These are phyloP conservation scores for Psilocybe cyanescens DNA, from an alignment of 768 basidiomycete species.

Conservation along the genomic window DNA sequence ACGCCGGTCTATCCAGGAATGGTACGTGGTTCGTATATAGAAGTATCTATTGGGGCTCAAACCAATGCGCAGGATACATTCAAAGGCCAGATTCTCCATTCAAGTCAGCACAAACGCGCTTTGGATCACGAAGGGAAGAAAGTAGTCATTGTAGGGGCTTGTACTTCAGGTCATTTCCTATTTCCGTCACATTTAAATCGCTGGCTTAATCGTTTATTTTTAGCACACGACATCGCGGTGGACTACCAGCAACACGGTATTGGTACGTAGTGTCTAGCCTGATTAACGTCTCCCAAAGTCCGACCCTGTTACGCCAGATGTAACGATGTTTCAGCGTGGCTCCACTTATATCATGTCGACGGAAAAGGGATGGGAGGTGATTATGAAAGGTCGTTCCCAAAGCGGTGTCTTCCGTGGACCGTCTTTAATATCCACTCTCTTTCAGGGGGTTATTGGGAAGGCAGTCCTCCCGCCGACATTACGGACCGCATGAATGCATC, in stretches of 20 bases:
- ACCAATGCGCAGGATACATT: constrained; percentile 50
- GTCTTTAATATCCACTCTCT: background rate
- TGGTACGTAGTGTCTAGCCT: constrained; percentile 18
- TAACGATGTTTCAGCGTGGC: constrained; percentile 63
- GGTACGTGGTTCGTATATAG: constrained; percentile 29
- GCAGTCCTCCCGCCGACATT: constrained; percentile 49
- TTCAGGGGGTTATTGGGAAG: constrained; percentile 49
- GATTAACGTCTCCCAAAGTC: background rate
- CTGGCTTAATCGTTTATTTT: background rate
- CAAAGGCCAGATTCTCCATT: constrained; percentile 67
- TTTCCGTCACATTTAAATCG: background rate
- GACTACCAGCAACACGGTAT: constrained; percentile 52
- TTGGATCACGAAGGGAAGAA: constrained; percentile 68
- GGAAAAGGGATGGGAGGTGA: constrained; percentile 37
- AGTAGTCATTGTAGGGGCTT: constrained; percentile 70
- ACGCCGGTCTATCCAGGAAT: constrained; percentile 53
- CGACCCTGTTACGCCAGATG: constrained; percentile 36
- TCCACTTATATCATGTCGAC: constrained; percentile 60
- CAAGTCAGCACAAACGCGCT: constrained; percentile 55
- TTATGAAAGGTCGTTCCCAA: constrained; percentile 26
- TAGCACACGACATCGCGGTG: constrained; percentile 52
- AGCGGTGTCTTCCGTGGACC: background rate
- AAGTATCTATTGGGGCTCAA: background rate
- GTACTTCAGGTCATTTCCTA: constrained; percentile 49
- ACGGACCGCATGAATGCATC: constrained; percentile 56